A percentile compares a stretch with the other conserved stretches of the same genome.
phyloP scores from a whole-genome alignment of 164 flowering plant species.

The Tetrastigma voinierianum region DNA sequence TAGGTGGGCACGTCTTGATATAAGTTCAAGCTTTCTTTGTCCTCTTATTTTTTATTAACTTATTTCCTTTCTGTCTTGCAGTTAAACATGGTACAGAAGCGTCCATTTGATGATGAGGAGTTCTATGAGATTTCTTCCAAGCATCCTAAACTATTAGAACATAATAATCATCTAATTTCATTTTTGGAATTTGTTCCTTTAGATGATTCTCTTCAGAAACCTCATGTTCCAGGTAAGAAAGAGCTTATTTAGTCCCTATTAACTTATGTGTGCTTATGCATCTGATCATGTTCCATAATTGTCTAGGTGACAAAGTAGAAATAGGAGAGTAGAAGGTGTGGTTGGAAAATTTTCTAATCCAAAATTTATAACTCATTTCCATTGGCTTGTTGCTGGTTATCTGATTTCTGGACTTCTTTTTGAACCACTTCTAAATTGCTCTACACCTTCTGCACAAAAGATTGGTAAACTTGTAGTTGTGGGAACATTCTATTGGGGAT shows the following conservation, averaged over 20 bases:
- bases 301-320: no score
- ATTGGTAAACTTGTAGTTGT: no score
- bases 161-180: slow-evolving; percentile 8
- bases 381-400: no score
- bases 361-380: no score
- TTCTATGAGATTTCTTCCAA: slow-evolving; percentile 21
- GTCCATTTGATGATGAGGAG: slow-evolving; percentile 23
- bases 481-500: no score
- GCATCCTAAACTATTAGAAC: slow-evolving; percentile 27
- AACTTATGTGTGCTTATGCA: no score
- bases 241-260: not conserved
- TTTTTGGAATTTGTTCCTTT: slow-evolving; percentile 16
- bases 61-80: not conserved
- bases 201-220: slow-evolving; percentile 4
- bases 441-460: no score
- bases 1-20: not conserved
- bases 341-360: no score
- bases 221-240: slow-evolving; percentile 16
- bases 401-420: no score
- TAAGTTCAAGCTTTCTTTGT: not conserved
- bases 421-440: no score
- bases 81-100: slow-evolving; percentile 33
- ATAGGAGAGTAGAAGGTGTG: no score
- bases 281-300: no score
- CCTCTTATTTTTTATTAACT: not conserved